These are phyloP conservation scores for Fraxinus nigra DNA, from an alignment of 305 asterid species.

Conservation along the genomic window DNA sequence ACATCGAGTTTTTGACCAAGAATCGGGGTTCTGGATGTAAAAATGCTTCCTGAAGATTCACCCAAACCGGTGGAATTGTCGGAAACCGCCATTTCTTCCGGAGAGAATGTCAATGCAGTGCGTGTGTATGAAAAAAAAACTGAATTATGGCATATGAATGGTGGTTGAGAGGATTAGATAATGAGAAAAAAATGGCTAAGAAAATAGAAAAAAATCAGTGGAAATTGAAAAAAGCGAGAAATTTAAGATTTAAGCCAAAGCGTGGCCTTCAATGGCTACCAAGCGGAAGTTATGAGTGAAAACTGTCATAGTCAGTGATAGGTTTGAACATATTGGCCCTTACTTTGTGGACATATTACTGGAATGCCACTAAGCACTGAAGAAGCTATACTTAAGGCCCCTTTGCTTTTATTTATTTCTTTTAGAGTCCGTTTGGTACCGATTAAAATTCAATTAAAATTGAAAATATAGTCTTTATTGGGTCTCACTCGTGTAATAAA, in stretches of 20 bases:
- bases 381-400: background rate
- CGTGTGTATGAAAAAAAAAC: background rate
- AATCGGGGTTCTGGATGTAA: conserved; percentile 58
- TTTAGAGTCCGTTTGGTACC: too few species aligned
- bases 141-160: background rate
- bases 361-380: background rate
- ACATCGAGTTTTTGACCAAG: conserved; percentile 64
- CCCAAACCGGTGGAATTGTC: conserved; percentile 27
- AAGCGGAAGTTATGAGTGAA: background rate
- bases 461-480: too few species aligned
- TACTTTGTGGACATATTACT: background rate
- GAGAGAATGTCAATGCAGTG: conserved; percentile 14
- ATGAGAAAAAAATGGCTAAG: background rate
- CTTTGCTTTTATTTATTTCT: too few species aligned
- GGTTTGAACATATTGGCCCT: background rate
- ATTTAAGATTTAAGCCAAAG: conserved; percentile 7
- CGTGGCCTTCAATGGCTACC: background rate
- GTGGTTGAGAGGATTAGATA: background rate
- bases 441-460: too few species aligned
- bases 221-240: background rate
- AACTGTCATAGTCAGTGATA: background rate
- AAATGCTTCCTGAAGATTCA: conserved; percentile 30
- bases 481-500: too few species aligned
- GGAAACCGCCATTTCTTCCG: conserved; percentile 46
- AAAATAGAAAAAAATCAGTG: background rate